Evolutionary conservation across 495 filamentous ascomycete species (phyloP), one percentile per base, ranked within the genome.

Genomic region (Thermochaetoides thermophila): DNA sequence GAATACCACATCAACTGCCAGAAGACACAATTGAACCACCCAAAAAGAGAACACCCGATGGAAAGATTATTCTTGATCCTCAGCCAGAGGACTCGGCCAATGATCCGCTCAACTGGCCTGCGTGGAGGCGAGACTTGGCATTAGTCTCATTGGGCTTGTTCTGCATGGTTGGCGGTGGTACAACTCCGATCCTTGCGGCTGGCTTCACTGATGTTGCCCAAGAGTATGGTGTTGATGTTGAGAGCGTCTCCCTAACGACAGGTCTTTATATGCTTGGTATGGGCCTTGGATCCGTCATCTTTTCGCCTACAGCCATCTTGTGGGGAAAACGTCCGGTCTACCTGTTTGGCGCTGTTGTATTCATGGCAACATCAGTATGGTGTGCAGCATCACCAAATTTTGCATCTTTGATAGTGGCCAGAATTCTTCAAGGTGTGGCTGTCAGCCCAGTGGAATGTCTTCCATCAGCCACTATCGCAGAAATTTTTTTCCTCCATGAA

Each of bases 401-500:
- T 39, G 53, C 64, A 3, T 92, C 83, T 18, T 57, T 97, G 25
- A 64, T 94, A 1, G 44, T 91, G 12, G 89, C 83, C 16, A 70
- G 89, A 21, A 73, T 97, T 28, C 71, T 95, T 35, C 80, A 84
- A 54, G 89, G 89, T 8, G 63, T 95, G 23, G 78, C 84, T 0
- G 81, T 95, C 25, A 84, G 76, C 35, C 83, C 86, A 0, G 83
- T 91, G n/a, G 89, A 97, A 55, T 87, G 84, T 45, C 68, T 97
- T 30, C 89, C 89, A 0, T 92, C 84, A 3, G 89, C 89, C 9
- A 92, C 85, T 1, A 84, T 96, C 40, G 85, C 86, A 6, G 89
- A 97, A 54, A 95, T 96, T 40, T 97, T 84, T 61, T 95, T 93
- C 49, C 61, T 96, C 12, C 89, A 96, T 41, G 89, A 96, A 57